Base-by-base conservation (phyloP, 73 alveolate species). In the Effrenium voratum region DNA sequence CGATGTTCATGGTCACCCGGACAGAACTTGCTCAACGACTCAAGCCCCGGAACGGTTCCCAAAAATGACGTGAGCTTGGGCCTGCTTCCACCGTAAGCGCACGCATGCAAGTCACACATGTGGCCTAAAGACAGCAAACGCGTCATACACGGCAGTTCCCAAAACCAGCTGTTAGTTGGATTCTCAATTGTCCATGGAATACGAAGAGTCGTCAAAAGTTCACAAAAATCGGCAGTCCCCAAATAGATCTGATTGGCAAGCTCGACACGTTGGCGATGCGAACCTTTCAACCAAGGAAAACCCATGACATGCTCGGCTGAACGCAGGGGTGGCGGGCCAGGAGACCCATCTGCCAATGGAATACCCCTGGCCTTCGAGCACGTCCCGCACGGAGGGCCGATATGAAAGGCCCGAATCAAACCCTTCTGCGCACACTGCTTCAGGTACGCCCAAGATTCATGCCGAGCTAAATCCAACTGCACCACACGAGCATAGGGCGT, bases 331-430 rank as follows among this genome's bases (percentile, higher is more conserved):
- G 46, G 80, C 34, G 80, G 80, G 30, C 80, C 80, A 2, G 80
- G 46, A 26, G 46, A n/a, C 32, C 46, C 80, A 30, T 30, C 80
- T 4, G 80, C 46, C 80, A 68, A 68, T 2, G 80, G 80, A n/a
- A 68, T 68, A 45, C 80, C 80, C 80, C 80, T 68, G 4, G 80
- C 80, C 34, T n/a, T 68, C 46, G 46, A n/a, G 80, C 80, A 68
- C 44, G 80, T 68, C 46, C 80, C 46, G 46, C 80, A 68, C 46
- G 80, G 46, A 3, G 80, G 80, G 22, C 46, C 80, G 46, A 68
- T 68, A 45, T 68, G 80, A 12, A 68, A 43, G 22, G 34, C 13
- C 76, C 41, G 41, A 63, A 63, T 38, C 76, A 32, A 4, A 38
- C 76, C 13, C 10, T 63, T 63, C 36, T 63, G n/a, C n/a, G n/a